Evolutionary conservation across 441 rosid species (phyloP).

Genomic region (Erodium chrysanthum): DNA sequence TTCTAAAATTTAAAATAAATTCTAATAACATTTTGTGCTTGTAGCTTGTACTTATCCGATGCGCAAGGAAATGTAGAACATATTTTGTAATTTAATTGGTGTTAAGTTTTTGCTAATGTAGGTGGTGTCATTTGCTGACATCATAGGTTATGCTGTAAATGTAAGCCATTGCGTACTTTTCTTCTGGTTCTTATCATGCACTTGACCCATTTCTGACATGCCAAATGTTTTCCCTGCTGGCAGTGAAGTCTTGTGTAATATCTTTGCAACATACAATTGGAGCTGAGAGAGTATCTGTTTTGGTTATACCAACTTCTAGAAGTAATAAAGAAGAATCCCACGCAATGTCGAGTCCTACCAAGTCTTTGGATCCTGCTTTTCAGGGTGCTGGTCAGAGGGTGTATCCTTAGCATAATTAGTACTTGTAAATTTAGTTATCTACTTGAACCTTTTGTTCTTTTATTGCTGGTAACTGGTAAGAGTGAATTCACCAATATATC

Average conservation of each 20-base stretch:
- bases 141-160: conserved; percentile 9
- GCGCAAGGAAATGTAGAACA: conserved; percentile 3
- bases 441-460: conserved; percentile 2
- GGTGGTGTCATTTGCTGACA: conserved; percentile 2
- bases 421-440: conserved; percentile 4
- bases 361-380: conserved; percentile 85
- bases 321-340: conserved; percentile 19
- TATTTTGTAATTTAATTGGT: not conserved
- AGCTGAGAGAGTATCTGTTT: conserved; percentile 17
- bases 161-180: not conserved
- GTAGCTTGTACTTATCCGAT: not conserved
- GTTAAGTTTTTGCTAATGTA: not conserved
- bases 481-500: not conserved
- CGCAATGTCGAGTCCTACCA: conserved; percentile 67
- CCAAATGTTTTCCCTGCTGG: conserved; percentile 19
- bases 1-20: not conserved
- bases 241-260: conserved; percentile 22
- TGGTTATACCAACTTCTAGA: conserved; percentile 14
- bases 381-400: conserved; percentile 88
- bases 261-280: conserved; percentile 16
- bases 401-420: conserved; percentile 47
- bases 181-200: not conserved
- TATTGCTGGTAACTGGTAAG: too few species aligned
- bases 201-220: conserved; percentile 11
- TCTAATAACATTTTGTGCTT: not conserved